Evolutionary conservation across 331 rosid genomes (phyloP), one percentile per base, ranked within the genome.

Genomic region (Spiraea crenata): DNA sequence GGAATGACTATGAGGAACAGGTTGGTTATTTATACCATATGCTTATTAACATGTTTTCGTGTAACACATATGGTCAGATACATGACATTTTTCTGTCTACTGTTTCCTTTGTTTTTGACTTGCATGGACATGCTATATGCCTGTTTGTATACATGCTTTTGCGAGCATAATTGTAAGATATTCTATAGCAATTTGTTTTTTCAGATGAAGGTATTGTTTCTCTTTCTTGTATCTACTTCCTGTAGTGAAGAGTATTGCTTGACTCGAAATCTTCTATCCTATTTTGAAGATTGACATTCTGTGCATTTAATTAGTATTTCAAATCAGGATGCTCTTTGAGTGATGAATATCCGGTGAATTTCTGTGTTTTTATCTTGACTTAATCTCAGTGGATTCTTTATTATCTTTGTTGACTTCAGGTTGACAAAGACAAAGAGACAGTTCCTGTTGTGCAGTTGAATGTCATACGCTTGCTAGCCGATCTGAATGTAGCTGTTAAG

Each of bases 1-100:
- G 92, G 38, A 91, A 86, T 83, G 97, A 93, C 83, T 91, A 82
- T 2, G 96, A 85, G 66, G 99, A 91, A 46, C 96, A 91, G 96
- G 99, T 93, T 67, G 46, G 80, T 72, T 34, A 31, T 67, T 73
- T 20, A 71, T 63, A 69, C 56, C 54, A 16, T 42, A 34, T 39
- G 15, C 56, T 44, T 57, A 10, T 34, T 37, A 52, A 55, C 34
- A 70, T 49, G n/a, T 60, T 71, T n/a, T 19, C 45, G 41, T 12
- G 10, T 3, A 25, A 4, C 50, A 15, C 17, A 51, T 6, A 6
- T 57, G 73, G 58, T 57, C 38, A 35, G 14, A 35, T 37, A 38
- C 47, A 54, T 73, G 2, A 15, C 31, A 65, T 16, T 17, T 42
- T 41, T 15, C 3, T 5, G 13, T 42, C 42, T 70, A 42, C 10